Evolutionary conservation across 2,329 filamentous ascomycete species (phyloP).

Genomic region (Exophiala viscosa): DNA sequence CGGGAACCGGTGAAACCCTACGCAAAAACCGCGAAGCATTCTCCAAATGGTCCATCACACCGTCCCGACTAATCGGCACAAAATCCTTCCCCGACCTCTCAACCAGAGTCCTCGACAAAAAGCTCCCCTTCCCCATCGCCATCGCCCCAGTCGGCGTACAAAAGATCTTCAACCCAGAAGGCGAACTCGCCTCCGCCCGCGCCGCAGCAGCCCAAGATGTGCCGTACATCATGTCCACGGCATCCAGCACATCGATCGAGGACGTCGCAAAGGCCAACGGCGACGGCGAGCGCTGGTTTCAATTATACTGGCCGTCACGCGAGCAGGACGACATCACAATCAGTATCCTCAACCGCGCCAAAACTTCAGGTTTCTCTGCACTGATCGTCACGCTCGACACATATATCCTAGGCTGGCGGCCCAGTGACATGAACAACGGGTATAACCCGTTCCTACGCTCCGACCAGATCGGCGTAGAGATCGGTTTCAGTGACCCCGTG

Average conservation of each 20-base stretch:
- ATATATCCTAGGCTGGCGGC: conserved; percentile 65
- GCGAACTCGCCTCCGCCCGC: conserved; percentile 61
- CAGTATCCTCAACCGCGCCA: conserved; percentile 60
- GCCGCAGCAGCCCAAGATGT: conserved; percentile 59
- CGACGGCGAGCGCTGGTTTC: conserved; percentile 61
- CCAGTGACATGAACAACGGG: conserved; percentile 61
- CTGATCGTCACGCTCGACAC: conserved; percentile 72
- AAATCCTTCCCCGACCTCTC: conserved; percentile 48
- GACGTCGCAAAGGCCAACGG: conserved; percentile 60
- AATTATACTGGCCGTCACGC: conserved; percentile 69
- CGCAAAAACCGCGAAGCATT: conserved; percentile 59
- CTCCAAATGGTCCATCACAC: conserved; percentile 39
- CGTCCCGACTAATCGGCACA: conserved; percentile 47
- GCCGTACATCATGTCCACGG: conserved; percentile 66
- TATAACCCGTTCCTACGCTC: conserved; percentile 55
- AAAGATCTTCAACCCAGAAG: conserved; percentile 62
- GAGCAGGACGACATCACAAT: conserved; percentile 57
- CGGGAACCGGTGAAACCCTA: conserved; percentile 59
- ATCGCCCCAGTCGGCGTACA: conserved; percentile 69
- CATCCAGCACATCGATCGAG: conserved; percentile 61
- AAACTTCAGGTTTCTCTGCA: conserved; percentile 58
- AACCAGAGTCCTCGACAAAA: conserved; percentile 51
- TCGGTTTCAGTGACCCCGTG: conserved; percentile 65
- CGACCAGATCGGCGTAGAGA: conserved; percentile 49
- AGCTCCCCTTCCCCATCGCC: conserved; percentile 54